Base-by-base conservation (phyloP, 2,329 filamentous ascomycete species). In the Monosporascus sp. region DNA sequence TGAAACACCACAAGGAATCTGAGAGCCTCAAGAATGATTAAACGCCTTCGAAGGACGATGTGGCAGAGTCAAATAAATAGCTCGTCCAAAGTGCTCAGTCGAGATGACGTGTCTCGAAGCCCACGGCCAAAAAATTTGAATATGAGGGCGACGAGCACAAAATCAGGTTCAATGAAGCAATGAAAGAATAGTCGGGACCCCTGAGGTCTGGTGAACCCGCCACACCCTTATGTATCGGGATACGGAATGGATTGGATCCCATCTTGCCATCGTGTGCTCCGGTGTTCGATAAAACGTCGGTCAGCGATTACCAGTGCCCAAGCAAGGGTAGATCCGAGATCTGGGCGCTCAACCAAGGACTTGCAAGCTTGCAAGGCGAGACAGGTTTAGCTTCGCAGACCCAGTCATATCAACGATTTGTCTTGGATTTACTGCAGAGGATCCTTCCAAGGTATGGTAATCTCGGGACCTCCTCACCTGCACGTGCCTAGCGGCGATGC, bases 401-500 rank as follows among this genome's bases (percentile, higher is more conserved):
- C 71, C 70, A 74, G 70, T 73, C 66, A 73, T 60, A 63, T 58
- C 67, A 63, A 65, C 65, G 52, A 67, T 65, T 71, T 73, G 73
- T 74, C 63, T 63, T 40, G 52, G 65, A 52, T 58, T 44, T 45
- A n/a, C 20, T 26, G 52, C 49, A 55, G 53, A 55, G 48, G 49
- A 53, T 49, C 59, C 61, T 60, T 65, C 60, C 67, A 35, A 35
- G 31, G 31, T 11, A 35, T 35, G 31, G 9, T 61, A 68, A 69
- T 70, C 63, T 69, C 67, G 68, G 69, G 65, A 69, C 57, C 60
- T 60, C 57, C 60, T 60, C 64, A 55, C 61, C 70, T 71, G 67
- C 67, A 70, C 63, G 63, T 58, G 60, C 63, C 57, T 65, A 65
- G 65, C 61, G 61, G 63, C 63, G 56, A 66, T 66, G 64, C 56